phyloP scores from a whole-genome alignment of 805 yeast species.

The Monosporozyma servazzii region DNA sequence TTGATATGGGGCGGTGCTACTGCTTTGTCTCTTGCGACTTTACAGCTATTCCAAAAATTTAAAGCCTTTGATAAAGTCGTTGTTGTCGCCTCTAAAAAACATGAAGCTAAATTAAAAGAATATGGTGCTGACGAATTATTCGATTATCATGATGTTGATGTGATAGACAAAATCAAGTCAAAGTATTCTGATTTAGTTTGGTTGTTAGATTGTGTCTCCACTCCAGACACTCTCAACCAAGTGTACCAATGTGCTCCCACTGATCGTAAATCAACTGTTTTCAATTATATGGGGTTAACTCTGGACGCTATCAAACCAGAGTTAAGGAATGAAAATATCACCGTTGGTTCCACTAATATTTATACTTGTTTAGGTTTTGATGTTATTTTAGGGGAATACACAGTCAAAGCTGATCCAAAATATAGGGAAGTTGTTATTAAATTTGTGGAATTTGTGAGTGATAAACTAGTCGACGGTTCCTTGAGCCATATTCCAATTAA shows the following conservation, averaged over 20 bases:
- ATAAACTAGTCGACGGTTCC: conserved; percentile 13
- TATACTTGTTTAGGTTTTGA: conserved; percentile 31
- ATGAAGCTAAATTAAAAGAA: conserved; percentile 32
- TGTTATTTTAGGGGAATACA: conserved; percentile 17
- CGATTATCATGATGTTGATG: conserved; percentile 40
- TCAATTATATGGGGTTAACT: conserved; percentile 22
- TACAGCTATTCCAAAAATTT: conserved; percentile 46
- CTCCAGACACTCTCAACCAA: conserved; percentile 19
- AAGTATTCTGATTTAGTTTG: conserved; percentile 22
- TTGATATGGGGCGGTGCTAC: conserved; percentile 63
- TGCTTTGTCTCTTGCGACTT: conserved; percentile 45
- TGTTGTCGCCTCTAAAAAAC: conserved; percentile 40
- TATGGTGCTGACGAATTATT: conserved; percentile 41
- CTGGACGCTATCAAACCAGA: conserved; percentile 16
- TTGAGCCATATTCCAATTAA: conserved; percentile 27
- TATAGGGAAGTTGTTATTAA: conserved; percentile 15
- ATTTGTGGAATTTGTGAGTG: conserved; percentile 21
- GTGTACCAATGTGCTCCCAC: conserved; percentile 28
- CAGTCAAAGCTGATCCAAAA: conserved; percentile 11
- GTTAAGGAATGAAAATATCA: conserved; percentile 26
- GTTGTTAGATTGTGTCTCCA: conserved; percentile 28
- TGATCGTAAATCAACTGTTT: conserved; percentile 25
- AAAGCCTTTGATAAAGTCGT: conserved; percentile 34
- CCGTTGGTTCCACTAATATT: conserved; percentile 27
- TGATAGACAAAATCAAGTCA: conserved; percentile 32